Conservation (phyloP, 495 filamentous ascomycete species). For the Penicillium parvum region DNA sequence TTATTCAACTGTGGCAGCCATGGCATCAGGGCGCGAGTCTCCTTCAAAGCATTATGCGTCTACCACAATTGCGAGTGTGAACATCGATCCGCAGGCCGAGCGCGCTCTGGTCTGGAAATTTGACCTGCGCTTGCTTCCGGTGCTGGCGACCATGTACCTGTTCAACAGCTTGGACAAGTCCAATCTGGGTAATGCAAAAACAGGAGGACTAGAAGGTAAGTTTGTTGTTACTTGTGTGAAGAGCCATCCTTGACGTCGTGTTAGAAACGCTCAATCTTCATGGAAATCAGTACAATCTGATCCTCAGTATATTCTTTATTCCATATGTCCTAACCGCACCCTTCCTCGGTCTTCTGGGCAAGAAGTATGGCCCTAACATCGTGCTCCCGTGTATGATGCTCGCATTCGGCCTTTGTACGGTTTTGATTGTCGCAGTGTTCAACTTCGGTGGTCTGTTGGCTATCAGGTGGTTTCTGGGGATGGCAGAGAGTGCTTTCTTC, state of each 20-base stretch:
- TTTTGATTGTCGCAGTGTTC: conserved; percentile 48
- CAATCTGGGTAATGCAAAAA: conserved; percentile 69
- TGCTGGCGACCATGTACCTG: conserved; percentile 62
- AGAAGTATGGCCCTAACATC: conserved; percentile 58
- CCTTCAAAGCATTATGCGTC: conserved; percentile 5
- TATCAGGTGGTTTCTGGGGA: conserved; percentile 55
- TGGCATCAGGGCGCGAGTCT: too few relatives aligned
- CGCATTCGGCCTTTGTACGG: conserved; percentile 56
- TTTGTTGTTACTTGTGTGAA: background rate
- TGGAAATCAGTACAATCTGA: conserved; percentile 63
- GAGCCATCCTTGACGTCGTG: background rate
- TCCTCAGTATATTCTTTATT: conserved; percentile 72
- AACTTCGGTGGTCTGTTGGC: conserved; percentile 66
- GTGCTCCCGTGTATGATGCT: conserved; percentile 69
- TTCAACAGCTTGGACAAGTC: conserved; percentile 65
- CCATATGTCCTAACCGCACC: conserved; percentile 70
- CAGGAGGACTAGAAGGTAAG: conserved; percentile 50
- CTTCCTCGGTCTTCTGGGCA: conserved; percentile 61
- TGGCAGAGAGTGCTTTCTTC: conserved; percentile 71
- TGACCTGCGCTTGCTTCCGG: conserved; percentile 57
- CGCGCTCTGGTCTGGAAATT: conserved; percentile 43
- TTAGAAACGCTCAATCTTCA: conserved; percentile 51
- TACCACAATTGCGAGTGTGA: conserved; percentile 9
- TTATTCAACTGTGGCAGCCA: too few relatives aligned
- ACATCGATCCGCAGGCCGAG: conserved; percentile 15